These are phyloP conservation scores for Musa beccarii DNA, from an alignment of 176 grass and related monocot genomes.

Conservation along the genomic window DNA sequence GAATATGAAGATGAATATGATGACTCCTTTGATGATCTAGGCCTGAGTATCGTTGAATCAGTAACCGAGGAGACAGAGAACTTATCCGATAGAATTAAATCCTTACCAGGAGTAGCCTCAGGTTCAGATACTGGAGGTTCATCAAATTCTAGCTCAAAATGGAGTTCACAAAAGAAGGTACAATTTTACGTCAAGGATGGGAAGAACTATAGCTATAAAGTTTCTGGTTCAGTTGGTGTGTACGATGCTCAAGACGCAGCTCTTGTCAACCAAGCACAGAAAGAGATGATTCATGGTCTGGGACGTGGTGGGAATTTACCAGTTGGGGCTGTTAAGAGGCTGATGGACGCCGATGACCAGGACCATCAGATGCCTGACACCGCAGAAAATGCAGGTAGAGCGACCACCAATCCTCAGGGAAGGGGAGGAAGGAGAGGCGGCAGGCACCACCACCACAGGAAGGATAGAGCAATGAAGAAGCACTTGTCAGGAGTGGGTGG, in stretches of 20 bases:
- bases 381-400: conserved; percentile 33
- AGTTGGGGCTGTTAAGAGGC: conserved; percentile 38
- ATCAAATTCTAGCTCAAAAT: conserved; percentile 42
- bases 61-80: conserved; percentile 73
- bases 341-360: conserved; percentile 37
- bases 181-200: conserved; percentile 95
- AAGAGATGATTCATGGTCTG: conserved; percentile 74
- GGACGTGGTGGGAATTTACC: conserved; percentile 87
- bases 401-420: conserved; percentile 28
- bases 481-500: conserved; percentile 18
- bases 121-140: conserved; percentile 16
- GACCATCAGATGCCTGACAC: not conserved
- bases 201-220: conserved; percentile 98
- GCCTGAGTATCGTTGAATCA: conserved; percentile 73
- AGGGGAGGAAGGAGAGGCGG: conserved; percentile 37
- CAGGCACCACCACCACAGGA: conserved; percentile 16
- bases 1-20: conserved; percentile 97
- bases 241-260: conserved; percentile 64
- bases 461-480: conserved; percentile 28
- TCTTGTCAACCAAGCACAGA: conserved; percentile 44
- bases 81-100: conserved; percentile 18
- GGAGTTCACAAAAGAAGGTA: conserved; percentile 73
- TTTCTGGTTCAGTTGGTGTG: conserved; percentile 73
- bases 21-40: conserved; percentile 96
- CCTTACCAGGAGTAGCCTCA: conserved; percentile 6